Percentiles rank a stretch among this genome's conserved stretches.
These are phyloP conservation scores for Irineochytrium annulatum DNA, from an alignment of 192 early-diverging fungal genomes.

Conservation along the genomic window DNA sequence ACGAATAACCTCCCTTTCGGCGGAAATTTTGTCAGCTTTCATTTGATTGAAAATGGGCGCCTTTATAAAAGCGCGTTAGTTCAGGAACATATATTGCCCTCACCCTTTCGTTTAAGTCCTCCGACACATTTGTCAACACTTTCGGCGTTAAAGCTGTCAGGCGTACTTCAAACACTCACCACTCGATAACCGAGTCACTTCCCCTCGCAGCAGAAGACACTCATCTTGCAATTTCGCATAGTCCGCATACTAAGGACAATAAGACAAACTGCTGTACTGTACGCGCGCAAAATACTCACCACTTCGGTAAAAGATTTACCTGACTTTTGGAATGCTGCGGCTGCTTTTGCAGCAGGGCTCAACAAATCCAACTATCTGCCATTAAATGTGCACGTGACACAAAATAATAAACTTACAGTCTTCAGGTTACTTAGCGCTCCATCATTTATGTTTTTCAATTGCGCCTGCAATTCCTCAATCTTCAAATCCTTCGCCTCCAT, in stretches of 20 bases:
- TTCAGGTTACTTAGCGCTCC: background rate
- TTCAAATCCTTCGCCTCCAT: conserved; percentile 1
- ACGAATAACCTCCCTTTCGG: conserved; percentile 16
- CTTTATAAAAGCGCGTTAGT: conserved; percentile 4
- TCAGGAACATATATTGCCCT: background rate
- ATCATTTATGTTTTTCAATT: conserved; percentile 5
- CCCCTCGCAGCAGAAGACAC: background rate
- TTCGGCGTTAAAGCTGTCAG: too few species aligned
- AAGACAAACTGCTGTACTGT: background rate
- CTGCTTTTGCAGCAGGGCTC: conserved; percentile 26
- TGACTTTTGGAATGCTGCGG: conserved; percentile 16
- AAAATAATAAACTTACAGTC: background rate
- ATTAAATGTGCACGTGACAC: background rate
- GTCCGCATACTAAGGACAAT: conserved; percentile 14
- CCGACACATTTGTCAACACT: conserved; percentile 17
- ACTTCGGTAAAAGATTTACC: conserved; percentile 29
- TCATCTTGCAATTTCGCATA: conserved; percentile 20
- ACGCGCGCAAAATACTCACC: conserved; percentile 8
- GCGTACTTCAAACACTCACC: conserved; percentile 16
- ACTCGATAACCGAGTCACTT: conserved; percentile 2
- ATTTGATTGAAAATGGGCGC: conserved; percentile 22
- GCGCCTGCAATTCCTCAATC: conserved; percentile 15
- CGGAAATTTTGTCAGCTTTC: conserved; percentile 10
- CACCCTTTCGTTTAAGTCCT: conserved; percentile 25
- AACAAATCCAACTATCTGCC: conserved; percentile 5